Evolutionary conservation across 768 basidiomycete genomes (phyloP), one percentile per base, ranked within the genome.

Genomic region (Boletus tylopilopsis): DNA sequence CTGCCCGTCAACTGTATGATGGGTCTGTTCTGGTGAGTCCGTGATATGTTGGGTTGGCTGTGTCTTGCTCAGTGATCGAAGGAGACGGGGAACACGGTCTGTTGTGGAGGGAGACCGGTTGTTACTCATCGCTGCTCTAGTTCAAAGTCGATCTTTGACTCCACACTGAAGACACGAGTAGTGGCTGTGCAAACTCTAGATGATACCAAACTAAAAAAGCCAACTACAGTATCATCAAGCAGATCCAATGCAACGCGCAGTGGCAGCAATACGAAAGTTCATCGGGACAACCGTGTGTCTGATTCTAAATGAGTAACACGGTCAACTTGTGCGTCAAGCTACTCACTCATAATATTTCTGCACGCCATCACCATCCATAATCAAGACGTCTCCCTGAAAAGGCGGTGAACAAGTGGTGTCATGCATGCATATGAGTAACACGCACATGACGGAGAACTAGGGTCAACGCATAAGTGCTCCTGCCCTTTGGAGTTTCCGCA

Each of bases 211-310:
- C n/a, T n/a, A 24, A 21, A 37, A 42, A 30, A 37, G 21, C 9
- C 27, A 29, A 30, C 13, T 30, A 29, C 24, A n/a, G n/a, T 16
- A 47, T n/a, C 18, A 38, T 68, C 45, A 62, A 37, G 49, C 58
- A 45, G 68, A 61, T 50, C 71, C 69, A 57, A 90, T 90, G 49
- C 67, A 75, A 36, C 88, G 79, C 34, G 88, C 88, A 12, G 88
- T 90, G 4, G 88, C 88, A 24, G 87, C 87, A 54, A 90, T 86
- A 3, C 88, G 78, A 64, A 90, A 86, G 60, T 85, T 83, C 47
- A 76, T 73, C 11, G 88, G 88, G 49, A 85, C 64, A 5, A 90
- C 88, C 6, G 84, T 84, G 53, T 90, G 88, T 60, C 86, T 90
- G 43, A 16, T 51, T 19, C n/a, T 9, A 47, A 12, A 25, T 58